Conservation (phyloP, 148 eudicot species). For the Chenopodium suecicum region DNA sequence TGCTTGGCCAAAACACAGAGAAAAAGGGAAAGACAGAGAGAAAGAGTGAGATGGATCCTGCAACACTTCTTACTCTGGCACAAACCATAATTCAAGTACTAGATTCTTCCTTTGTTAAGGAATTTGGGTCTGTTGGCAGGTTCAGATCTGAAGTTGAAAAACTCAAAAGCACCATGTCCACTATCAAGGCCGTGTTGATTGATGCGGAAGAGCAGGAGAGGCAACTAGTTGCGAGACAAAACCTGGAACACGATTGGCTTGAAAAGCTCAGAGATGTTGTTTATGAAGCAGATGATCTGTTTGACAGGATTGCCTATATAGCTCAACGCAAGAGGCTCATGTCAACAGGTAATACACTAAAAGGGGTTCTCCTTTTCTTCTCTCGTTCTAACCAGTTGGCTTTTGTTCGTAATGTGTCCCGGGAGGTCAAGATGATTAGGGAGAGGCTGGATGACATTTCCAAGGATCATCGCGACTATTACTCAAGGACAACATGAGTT, state of each 20-base stretch:
- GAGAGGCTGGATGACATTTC: conserved; percentile 11
- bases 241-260: neutral
- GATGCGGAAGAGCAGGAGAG: neutral
- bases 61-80: neutral
- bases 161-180: neutral
- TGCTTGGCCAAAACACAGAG: too few relatives aligned
- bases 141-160: neutral
- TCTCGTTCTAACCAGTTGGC: neutral
- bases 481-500: neutral
- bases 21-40: too few relatives aligned
- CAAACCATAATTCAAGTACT: neutral
- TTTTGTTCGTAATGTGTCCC: neutral
- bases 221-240: neutral
- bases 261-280: neutral
- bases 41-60: neutral
- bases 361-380: conserved; percentile 13
- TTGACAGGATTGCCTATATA: neutral
- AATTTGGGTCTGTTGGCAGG: neutral
- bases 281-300: neutral
- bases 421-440: conserved; percentile 3
- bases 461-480: neutral
- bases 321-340: neutral
- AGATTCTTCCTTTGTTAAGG: neutral
- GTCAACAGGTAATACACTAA: neutral
- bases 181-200: neutral